Evolutionary conservation across 768 basidiomycete genomes (phyloP).

Genomic region (Trametes cubensis): DNA sequence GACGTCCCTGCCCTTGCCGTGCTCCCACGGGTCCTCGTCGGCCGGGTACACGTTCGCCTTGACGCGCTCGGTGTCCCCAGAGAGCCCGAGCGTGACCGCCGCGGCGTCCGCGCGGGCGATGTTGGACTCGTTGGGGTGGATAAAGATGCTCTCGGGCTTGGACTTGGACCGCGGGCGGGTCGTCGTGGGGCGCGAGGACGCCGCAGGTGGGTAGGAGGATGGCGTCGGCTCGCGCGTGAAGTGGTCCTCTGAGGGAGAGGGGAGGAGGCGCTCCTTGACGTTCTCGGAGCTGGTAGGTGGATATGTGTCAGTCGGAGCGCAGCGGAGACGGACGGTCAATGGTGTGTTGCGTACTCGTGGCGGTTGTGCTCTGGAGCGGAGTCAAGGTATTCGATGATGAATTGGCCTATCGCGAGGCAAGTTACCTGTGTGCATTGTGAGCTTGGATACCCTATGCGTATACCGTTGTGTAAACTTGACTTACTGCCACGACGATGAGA

Average conservation of each 20-base stretch:
- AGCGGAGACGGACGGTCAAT: background rate
- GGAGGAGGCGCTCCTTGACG: conserved; percentile 32
- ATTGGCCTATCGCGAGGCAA: conserved; percentile 59
- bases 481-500: conserved; percentile 53
- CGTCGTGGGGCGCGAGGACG: conserved; percentile 4
- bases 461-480: conserved; percentile 18
- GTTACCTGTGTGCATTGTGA: conserved; percentile 45
- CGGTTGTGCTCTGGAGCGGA: conserved; percentile 7
- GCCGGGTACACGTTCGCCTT: conserved; percentile 40
- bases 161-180: conserved; percentile 51
- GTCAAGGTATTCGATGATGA: conserved; percentile 51
- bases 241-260: conserved; percentile 16
- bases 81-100: conserved; percentile 57
- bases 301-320: conserved; percentile 15
- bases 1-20: conserved; percentile 52
- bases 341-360: conserved; percentile 18
- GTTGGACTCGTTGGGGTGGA: conserved; percentile 65
- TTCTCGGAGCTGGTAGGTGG: conserved; percentile 25
- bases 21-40: conserved; percentile 50
- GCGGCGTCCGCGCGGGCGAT: conserved; percentile 66
- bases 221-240: conserved; percentile 17
- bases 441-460: background rate
- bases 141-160: conserved; percentile 61
- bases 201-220: conserved; percentile 9
- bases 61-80: conserved; percentile 49